These are phyloP conservation scores for Cercophora newfieldiana DNA, from an alignment of 495 filamentous ascomycete species.

Conservation along the genomic window DNA sequence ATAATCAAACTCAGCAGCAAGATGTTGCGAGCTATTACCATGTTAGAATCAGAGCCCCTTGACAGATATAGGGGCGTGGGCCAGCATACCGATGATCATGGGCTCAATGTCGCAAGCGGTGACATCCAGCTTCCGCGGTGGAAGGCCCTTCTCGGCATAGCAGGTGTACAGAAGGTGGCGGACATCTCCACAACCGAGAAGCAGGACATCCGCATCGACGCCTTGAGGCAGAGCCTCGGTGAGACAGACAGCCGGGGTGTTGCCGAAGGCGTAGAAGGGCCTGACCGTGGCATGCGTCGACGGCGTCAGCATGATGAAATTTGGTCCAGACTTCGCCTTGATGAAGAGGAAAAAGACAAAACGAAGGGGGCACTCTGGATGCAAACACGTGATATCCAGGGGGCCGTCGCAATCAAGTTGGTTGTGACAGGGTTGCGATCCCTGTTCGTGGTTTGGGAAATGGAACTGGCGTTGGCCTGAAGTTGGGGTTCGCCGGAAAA, in stretches of 20 bases:
- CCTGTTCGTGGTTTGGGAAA: neutral
- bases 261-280: constrained; percentile 51
- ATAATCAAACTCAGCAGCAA: constrained; percentile 49
- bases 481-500: neutral
- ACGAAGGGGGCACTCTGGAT: neutral
- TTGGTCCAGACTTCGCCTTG: neutral
- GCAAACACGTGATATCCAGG: neutral
- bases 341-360: too few species aligned
- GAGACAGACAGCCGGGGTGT: constrained; percentile 52
- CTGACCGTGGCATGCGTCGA: constrained; percentile 7
- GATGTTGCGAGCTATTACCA: constrained; percentile 50
- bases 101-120: constrained; percentile 53
- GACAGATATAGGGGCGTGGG: neutral
- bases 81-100: constrained; percentile 47
- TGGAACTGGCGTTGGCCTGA: neutral
- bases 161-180: constrained; percentile 53
- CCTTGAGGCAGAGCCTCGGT: constrained; percentile 50
- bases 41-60: constrained; percentile 14
- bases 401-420: neutral
- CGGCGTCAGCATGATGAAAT: constrained; percentile 28
- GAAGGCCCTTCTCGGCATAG: constrained; percentile 31
- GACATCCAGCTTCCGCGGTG: constrained; percentile 32
- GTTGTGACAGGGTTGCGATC: neutral
- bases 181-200: constrained; percentile 55
- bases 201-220: constrained; percentile 47